These are phyloP conservation scores for Huntiella abstrusa DNA, from an alignment of 2,329 filamentous ascomycete species.

Conservation along the genomic window DNA sequence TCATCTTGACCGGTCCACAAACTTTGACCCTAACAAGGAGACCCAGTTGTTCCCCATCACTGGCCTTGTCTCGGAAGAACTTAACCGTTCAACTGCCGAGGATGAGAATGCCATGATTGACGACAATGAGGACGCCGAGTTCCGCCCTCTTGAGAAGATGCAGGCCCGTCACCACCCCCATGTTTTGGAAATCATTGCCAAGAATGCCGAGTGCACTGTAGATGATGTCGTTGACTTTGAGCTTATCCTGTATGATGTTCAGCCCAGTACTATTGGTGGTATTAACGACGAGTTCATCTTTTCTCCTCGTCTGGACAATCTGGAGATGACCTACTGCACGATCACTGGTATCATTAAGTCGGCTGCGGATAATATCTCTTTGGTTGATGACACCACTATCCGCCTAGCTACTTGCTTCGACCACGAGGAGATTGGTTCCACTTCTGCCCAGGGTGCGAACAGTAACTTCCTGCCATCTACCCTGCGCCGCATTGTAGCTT, in stretches of 20 bases:
- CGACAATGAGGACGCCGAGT: constrained; percentile 31
- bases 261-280: constrained; percentile 75
- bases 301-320: constrained; percentile 86
- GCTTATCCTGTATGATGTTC: constrained; percentile 89
- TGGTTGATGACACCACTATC: constrained; percentile 63
- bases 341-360: constrained; percentile 73
- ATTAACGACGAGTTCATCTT: constrained; percentile 89
- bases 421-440: constrained; percentile 91
- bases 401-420: constrained; percentile 91
- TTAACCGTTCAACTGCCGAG: constrained; percentile 41
- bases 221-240: constrained; percentile 80
- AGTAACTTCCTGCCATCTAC: constrained; percentile 81
- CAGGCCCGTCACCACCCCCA: constrained; percentile 75
- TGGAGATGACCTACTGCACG: constrained; percentile 91
- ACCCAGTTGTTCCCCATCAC: constrained; percentile 87
- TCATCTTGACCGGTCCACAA: constrained; percentile 71
- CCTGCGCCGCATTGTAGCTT: constrained; percentile 64
- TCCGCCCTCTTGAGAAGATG: constrained; percentile 58
- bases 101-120: constrained; percentile 20
- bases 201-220: constrained; percentile 51
- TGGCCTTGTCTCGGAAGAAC: constrained; percentile 68
- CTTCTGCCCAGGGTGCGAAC: constrained; percentile 80
- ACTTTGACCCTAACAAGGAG: constrained; percentile 92
- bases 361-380: constrained; percentile 38
- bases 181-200: constrained; percentile 67